phyloP scores from a whole-genome alignment of 2,329 filamentous ascomycete species.

The Aphanocladium album region DNA sequence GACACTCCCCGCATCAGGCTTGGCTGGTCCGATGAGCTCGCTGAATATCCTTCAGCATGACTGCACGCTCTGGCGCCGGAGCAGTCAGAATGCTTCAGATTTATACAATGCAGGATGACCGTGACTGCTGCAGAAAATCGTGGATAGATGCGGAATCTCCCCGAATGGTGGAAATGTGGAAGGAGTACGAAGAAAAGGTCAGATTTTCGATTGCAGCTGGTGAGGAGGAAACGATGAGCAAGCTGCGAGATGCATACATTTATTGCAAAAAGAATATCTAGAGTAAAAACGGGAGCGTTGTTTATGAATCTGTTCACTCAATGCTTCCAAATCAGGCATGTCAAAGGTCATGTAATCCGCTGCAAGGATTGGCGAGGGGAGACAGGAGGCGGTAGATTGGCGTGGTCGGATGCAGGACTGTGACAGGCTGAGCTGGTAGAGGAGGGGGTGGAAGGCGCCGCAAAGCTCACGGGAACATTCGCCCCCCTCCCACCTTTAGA shows the following conservation, averaged over 20 bases:
- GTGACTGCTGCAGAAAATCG: background rate
- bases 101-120: constrained; percentile 7
- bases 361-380: no score
- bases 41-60: background rate
- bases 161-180: constrained; percentile 14
- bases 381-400: no score
- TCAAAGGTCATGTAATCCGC: no score
- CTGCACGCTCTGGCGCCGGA: constrained; percentile 11
- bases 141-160: constrained; percentile 11
- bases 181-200: background rate
- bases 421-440: background rate
- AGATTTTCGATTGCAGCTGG: background rate
- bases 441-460: background rate
- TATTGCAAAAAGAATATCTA: background rate
- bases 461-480: background rate
- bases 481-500: background rate
- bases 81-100: background rate
- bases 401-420: background rate
- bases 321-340: no score
- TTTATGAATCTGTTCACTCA: no score
- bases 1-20: no score
- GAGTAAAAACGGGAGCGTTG: no score
- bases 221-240: background rate
- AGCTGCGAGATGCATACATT: background rate
- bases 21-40: no score